Evolutionary conservation across 2,329 filamentous ascomycete species (phyloP).

Genomic region (Zymoseptoria tritici): DNA sequence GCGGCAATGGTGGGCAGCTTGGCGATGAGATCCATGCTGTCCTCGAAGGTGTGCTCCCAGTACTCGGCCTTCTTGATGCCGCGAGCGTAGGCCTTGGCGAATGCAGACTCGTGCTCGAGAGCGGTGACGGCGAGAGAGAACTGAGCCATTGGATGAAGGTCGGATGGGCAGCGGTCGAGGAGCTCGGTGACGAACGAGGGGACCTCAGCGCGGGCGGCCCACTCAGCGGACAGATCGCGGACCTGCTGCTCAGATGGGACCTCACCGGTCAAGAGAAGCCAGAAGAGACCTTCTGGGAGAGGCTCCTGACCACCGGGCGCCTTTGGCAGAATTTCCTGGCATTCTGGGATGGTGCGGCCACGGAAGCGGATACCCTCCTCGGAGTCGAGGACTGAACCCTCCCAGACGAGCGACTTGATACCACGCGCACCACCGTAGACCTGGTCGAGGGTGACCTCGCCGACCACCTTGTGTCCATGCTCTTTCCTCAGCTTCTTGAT

Average conservation of each 20-base stretch:
- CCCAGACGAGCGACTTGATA: conserved; percentile 98
- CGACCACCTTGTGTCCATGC: conserved; percentile 88
- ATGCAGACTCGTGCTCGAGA: conserved; percentile 95
- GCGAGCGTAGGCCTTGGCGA: conserved; percentile 98
- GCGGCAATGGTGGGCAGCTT: conserved; percentile 97
- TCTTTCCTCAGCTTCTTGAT: conserved; percentile 99
- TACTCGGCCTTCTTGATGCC: conserved; percentile 99
- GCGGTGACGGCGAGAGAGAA: conserved; percentile 96
- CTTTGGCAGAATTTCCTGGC: conserved; percentile 95
- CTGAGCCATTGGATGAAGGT: conserved; percentile 99
- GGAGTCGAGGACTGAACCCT: conserved; percentile 93
- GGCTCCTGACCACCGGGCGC: conserved; percentile 94
- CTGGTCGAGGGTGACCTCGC: conserved; percentile 98
- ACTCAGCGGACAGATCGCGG: conserved; percentile 94
- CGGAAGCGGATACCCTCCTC: conserved; percentile 99
- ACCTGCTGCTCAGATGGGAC: conserved; percentile 97
- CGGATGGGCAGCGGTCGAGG: conserved; percentile 98
- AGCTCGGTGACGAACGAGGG: conserved; percentile 99
- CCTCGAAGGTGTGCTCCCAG: conserved; percentile 99
- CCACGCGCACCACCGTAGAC: conserved; percentile 98
- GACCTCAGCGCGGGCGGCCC: conserved; percentile 93
- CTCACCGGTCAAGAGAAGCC: conserved; percentile 97
- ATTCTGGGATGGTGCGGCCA: conserved; percentile 98
- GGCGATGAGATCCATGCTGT: conserved; percentile 99
- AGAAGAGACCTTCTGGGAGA: conserved; percentile 98